These are phyloP conservation scores for Zygosaccharomyces sapae DNA, from an alignment of 1,139 yeast genomes.

Conservation along the genomic window DNA sequence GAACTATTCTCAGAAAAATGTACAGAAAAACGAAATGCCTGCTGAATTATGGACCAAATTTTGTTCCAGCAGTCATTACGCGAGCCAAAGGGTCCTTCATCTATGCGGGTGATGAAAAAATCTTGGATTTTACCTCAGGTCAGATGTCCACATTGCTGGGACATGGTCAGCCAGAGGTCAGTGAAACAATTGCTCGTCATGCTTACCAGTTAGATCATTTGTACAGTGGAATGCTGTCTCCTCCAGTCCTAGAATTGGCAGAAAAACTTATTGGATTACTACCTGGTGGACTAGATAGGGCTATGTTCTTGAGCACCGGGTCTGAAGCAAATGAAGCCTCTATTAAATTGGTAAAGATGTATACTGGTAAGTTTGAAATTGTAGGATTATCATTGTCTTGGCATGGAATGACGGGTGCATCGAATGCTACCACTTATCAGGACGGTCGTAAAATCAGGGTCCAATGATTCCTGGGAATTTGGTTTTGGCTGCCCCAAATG, in stretches of 20 bases:
- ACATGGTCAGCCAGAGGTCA: slow-evolving; percentile 28
- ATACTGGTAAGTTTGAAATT: slow-evolving; percentile 29
- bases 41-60: slow-evolving; percentile 43
- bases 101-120: slow-evolving; percentile 24
- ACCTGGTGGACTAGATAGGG: slow-evolving; percentile 27
- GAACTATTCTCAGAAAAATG: slow-evolving; percentile 5
- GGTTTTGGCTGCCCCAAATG: slow-evolving; percentile 30
- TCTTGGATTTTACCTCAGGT: slow-evolving; percentile 31
- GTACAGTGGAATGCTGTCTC: slow-evolving; percentile 30
- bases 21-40: slow-evolving; percentile 6
- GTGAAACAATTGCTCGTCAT: slow-evolving; percentile 19
- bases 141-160: slow-evolving; percentile 32
- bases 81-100: slow-evolving; percentile 58
- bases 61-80: slow-evolving; percentile 99
- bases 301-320: slow-evolving; percentile 29
- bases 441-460: slow-evolving; percentile 30
- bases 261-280: slow-evolving; percentile 22
- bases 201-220: slow-evolving; percentile 27
- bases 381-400: slow-evolving; percentile 32
- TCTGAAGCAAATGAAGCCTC: slow-evolving; percentile 30
- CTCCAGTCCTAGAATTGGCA: slow-evolving; percentile 30
- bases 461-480: slow-evolving; percentile 30
- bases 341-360: slow-evolving; percentile 28
- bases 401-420: slow-evolving; percentile 35
- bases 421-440: slow-evolving; percentile 28